A percentile compares a stretch with the other conserved stretches of the same genome.
Conservation (phyloP, 2,329 filamentous ascomycete genomes). For the Colletotrichum falcatum region DNA sequence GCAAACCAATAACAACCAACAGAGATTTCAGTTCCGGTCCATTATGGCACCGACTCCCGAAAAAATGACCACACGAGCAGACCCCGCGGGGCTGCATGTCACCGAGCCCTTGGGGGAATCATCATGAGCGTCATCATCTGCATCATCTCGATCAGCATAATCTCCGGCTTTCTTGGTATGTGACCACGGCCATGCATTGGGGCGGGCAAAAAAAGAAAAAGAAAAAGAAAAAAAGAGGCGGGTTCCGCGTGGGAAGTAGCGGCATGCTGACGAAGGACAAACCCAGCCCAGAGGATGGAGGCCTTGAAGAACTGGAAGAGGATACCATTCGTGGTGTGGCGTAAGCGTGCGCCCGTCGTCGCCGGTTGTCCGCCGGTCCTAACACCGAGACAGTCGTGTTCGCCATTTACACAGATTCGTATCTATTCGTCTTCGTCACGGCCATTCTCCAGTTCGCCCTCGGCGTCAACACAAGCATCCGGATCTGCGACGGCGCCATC, state of each 20-base stretch:
- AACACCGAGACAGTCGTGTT: constrained; percentile 62
- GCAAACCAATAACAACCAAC: constrained; percentile 12
- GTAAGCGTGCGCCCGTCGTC: constrained; percentile 47
- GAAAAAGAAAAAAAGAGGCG: too few species aligned
- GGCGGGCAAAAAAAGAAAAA: too few species aligned
- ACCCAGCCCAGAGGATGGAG: constrained; percentile 52
- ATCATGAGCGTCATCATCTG: constrained; percentile 52
- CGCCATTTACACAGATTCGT: constrained; percentile 70
- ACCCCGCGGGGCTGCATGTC: constrained; percentile 26
- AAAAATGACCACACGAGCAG: constrained; percentile 5
- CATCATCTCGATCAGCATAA: constrained; percentile 50
- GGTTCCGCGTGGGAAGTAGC: not conserved
- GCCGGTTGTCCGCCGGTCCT: not conserved
- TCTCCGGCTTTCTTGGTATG: constrained; percentile 54
- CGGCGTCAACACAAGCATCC: constrained; percentile 63
- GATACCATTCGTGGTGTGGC: constrained; percentile 57
- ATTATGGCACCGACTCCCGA: constrained; percentile 37
- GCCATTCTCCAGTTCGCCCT: constrained; percentile 68
- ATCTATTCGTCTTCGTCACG: constrained; percentile 68
- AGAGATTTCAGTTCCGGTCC: constrained; percentile 5
- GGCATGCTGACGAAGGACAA: constrained; percentile 30
- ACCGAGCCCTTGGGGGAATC: constrained; percentile 51
- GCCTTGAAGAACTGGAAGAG: constrained; percentile 55
- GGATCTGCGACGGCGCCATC: constrained; percentile 68
- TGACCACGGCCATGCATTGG: constrained; percentile 6